A percentile compares a stretch with the other conserved stretches of the same genome.
Evolutionary conservation across 768 basidiomycete genomes (phyloP).

Genomic region (Suillus sp.): DNA sequence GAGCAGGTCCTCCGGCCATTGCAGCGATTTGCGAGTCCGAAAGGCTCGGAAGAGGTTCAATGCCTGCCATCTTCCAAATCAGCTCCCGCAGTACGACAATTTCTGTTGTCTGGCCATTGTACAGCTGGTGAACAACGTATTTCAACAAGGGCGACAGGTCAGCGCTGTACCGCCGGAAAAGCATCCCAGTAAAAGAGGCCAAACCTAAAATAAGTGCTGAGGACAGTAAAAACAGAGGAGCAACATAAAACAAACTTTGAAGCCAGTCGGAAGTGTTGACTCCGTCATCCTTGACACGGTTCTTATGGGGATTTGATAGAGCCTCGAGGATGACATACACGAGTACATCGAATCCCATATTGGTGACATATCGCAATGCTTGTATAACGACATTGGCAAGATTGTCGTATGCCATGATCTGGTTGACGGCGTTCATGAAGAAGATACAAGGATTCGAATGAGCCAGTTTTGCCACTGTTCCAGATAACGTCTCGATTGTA

Average conservation of each 20-base stretch:
- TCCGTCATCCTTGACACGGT: constrained; percentile 87
- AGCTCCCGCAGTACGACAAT: constrained; percentile 91
- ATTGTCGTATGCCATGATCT: constrained; percentile 97
- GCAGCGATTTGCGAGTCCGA: constrained; percentile 87
- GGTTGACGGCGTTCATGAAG: constrained; percentile 86
- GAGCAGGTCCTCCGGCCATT: constrained; percentile 87
- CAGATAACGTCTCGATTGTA: constrained; percentile 81
- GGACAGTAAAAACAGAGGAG: constrained; percentile 15
- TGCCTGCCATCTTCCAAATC: constrained; percentile 94
- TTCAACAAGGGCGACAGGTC: constrained; percentile 83
- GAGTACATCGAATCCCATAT: constrained; percentile 93
- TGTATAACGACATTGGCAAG: constrained; percentile 88
- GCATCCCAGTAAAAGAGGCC: constrained; percentile 89
- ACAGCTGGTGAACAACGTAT: constrained; percentile 90
- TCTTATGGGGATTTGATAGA: constrained; percentile 79
- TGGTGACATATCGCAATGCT: constrained; percentile 83
- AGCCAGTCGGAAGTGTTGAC: constrained; percentile 91
- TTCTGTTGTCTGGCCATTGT: constrained; percentile 81
- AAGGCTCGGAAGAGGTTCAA: constrained; percentile 86
- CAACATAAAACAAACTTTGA: constrained; percentile 64
- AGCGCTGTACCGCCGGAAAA: constrained; percentile 84
- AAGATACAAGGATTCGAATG: constrained; percentile 94
- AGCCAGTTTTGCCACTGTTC: constrained; percentile 88
- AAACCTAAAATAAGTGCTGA: constrained; percentile 57
- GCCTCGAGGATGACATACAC: constrained; percentile 87